Base-by-base conservation (phyloP, 805 yeast genomes). In the Ogataea trehaloabstinens region DNA sequence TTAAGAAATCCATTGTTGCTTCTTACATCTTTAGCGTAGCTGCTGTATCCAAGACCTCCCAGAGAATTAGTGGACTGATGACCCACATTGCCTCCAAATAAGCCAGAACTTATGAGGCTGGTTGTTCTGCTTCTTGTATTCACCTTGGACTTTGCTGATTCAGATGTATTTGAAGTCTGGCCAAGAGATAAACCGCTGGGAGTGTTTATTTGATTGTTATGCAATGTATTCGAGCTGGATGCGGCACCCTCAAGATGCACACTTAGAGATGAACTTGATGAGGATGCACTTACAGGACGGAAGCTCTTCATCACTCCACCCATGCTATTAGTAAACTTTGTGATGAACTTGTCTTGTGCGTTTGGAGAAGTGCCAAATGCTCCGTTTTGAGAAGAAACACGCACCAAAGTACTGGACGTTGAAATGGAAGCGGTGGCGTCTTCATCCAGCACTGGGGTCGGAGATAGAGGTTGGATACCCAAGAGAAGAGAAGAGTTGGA, bases 271-370 rank as follows among this genome's bases (percentile, higher is more conserved):
- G 63, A 55, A 12, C 56, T 46, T 2, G 66, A 61, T 2, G 63
- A 52, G 1, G 65, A 58, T 10, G 52, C 56, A 27, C 65, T 62
- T 3, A 56, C 36, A 4, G 66, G 63, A 13, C 64, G 45, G 18
- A 64, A 55, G 25, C 38, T 59, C 41, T 62, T 64, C 58, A 64
- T 60, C 2, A 61, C 67, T 0, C 64, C 66, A 4, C 61, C 64
- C 46, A 63, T 48, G 39, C 66, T 53, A 6, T 40, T 49, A 4
- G 66, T 52, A 21, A 64, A 51, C 28, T 53, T 63, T 25, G 47
- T 47, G 13, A 62, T 32, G 6, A 59, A 42, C 31, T 51, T 52
- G 8, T 57, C 64, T 38, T 55, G 58, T 1, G 53, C 44, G 18
- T 38, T 40, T 11, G 54, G 51, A 0, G 56, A 45, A 3, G 53